A percentile compares a stretch with the other conserved stretches of the same genome.
Evolutionary conservation across 306 rosid species (phyloP).

Genomic region (Gynostemma pentaphyllum): DNA sequence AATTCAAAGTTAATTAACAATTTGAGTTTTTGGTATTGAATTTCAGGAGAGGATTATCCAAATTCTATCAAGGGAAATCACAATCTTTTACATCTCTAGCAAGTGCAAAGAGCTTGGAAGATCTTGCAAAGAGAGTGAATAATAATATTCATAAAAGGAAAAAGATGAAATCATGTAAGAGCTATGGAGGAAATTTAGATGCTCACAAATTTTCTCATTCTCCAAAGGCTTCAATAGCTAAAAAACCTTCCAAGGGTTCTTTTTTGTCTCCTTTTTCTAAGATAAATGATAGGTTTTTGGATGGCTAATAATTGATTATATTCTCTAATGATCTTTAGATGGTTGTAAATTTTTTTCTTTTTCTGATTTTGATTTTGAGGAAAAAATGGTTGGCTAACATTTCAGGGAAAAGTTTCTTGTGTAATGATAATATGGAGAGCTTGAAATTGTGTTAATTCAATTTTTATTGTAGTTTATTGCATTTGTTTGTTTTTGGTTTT

Average conservation of each 20-base stretch:
- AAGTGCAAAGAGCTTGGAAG: slow-evolving; percentile 50
- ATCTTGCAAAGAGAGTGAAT: slow-evolving; percentile 57
- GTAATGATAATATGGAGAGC: not conserved
- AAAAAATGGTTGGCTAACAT: not conserved
- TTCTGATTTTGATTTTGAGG: not conserved
- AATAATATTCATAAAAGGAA: slow-evolving; percentile 19
- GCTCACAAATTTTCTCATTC: slow-evolving; percentile 21
- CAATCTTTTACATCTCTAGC: slow-evolving; percentile 66
- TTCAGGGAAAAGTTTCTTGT: not conserved
- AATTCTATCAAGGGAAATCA: slow-evolving; percentile 60
- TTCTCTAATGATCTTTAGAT: not conserved
- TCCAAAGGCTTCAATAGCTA: slow-evolving; percentile 54
- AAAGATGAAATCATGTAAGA: slow-evolving; percentile 49
- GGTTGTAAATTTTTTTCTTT: not conserved
- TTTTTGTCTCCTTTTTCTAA: not conserved
- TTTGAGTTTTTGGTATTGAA: not conserved
- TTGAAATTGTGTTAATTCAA: not conserved
- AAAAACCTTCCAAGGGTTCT: slow-evolving; percentile 37
- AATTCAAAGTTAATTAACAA: not conserved
- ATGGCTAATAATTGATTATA: not conserved
- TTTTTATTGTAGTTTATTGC: no score
- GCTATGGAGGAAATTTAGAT: slow-evolving; percentile 48
- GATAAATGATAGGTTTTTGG: not conserved
- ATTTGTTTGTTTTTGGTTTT: no score
- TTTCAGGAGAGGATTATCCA: slow-evolving; percentile 86